These are phyloP conservation scores for Hypoxylon sp. DNA, from an alignment of 2,329 filamentous ascomycete genomes.

Conservation along the genomic window DNA sequence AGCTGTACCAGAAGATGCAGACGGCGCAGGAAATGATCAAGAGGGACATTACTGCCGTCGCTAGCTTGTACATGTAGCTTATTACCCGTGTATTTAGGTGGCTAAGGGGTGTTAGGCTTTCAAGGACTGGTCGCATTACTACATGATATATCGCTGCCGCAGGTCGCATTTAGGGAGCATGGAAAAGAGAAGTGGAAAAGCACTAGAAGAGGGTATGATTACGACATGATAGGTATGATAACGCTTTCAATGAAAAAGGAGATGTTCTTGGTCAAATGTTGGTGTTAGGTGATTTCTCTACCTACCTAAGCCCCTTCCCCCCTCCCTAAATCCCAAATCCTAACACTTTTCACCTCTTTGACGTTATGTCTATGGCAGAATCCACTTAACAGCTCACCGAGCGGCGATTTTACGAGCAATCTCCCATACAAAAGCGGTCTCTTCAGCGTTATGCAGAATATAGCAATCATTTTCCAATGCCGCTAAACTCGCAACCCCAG, in stretches of 20 bases:
- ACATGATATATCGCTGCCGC: conserved; percentile 8
- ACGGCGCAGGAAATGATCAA: conserved; percentile 98
- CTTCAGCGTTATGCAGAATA: no score
- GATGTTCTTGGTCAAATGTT: not conserved
- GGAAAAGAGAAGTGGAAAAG: conserved; percentile 13
- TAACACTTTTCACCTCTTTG: no score
- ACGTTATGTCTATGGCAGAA: no score
- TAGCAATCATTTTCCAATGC: no score
- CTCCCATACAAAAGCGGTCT: no score
- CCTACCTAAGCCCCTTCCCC: no score
- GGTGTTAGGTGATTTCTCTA: not conserved
- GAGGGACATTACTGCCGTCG: conserved; percentile 92
- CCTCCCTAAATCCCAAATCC: no score
- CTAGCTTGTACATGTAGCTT: conserved; percentile 85
- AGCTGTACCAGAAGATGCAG: conserved; percentile 96
- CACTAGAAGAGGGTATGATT: conserved; percentile 4
- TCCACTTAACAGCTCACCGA: no score
- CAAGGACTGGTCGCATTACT: not conserved
- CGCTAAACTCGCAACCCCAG: no score
- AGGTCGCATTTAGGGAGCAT: conserved; percentile 15
- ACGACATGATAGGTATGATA: conserved; percentile 8
- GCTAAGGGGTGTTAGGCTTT: not conserved
- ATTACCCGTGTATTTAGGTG: not conserved
- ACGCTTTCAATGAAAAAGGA: conserved; percentile 8
- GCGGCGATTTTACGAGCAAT: no score